Percentiles rank a stretch among this genome's conserved stretches.
phyloP scores from a whole-genome alignment of 805 yeast genomes.

The Saccharomycopsis selenospora region DNA sequence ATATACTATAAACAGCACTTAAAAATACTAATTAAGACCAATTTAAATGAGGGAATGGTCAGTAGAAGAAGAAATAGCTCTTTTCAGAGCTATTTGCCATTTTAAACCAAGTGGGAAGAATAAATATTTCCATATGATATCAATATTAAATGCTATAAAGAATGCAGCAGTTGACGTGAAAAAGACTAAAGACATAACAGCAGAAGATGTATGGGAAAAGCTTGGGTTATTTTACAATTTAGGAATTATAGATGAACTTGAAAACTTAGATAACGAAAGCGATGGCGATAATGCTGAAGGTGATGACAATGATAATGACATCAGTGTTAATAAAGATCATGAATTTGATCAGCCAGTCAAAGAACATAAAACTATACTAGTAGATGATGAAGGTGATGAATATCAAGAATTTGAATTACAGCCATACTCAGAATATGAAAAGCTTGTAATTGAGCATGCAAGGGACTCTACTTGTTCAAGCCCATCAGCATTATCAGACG shows the following conservation, averaged over 20 bases:
- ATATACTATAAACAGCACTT: too few species aligned
- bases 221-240: constrained; percentile 49
- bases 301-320: not conserved
- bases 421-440: constrained; percentile 9
- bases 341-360: not conserved
- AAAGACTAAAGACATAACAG: constrained; percentile 28
- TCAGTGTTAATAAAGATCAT: constrained; percentile 19
- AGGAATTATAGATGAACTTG: constrained; percentile 49
- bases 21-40: too few species aligned
- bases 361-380: not conserved
- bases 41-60: constrained; percentile 21
- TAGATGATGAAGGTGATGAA: constrained; percentile 14
- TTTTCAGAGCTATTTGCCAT: constrained; percentile 19
- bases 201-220: constrained; percentile 51
- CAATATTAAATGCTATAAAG: constrained; percentile 11
- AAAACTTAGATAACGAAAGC: constrained; percentile 27
- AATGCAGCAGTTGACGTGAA: not conserved
- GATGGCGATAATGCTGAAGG: constrained; percentile 21
- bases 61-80: constrained; percentile 17
- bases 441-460: constrained; percentile 6
- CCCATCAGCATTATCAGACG: constrained; percentile 12
- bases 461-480: constrained; percentile 17
- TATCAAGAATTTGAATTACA: constrained; percentile 16
- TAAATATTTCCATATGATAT: constrained; percentile 18
- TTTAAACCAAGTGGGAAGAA: constrained; percentile 21